A percentile compares a stretch with the other conserved stretches of the same genome.
Evolutionary conservation across 768 basidiomycete species (phyloP).

Genomic region (Boletus fagicola): DNA sequence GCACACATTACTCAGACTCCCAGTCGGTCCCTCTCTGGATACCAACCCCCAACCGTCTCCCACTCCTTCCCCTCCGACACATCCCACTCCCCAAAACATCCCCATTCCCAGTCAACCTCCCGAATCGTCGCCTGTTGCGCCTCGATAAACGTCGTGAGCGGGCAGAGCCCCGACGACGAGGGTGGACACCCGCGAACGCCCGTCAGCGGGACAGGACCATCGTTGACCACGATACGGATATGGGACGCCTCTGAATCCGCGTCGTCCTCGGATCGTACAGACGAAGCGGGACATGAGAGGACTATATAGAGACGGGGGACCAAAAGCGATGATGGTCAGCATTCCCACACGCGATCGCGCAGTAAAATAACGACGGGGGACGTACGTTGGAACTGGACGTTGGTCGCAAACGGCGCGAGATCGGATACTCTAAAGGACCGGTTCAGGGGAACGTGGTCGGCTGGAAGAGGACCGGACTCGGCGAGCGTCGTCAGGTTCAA

Average conservation of each 20-base stretch:
- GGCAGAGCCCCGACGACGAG: constrained; percentile 60
- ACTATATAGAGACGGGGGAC: constrained; percentile 40
- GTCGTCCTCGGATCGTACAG: constrained; percentile 20
- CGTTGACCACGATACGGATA: constrained; percentile 85
- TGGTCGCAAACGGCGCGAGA: constrained; percentile 84
- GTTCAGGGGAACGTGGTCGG: constrained; percentile 63
- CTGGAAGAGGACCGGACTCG: constrained; percentile 68
- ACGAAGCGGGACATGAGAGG: constrained; percentile 46
- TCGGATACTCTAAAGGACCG: constrained; percentile 72
- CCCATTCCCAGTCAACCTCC: constrained; percentile 70
- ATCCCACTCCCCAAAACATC: constrained; percentile 74
- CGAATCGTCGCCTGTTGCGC: constrained; percentile 65
- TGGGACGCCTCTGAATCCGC: constrained; percentile 40
- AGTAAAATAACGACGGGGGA: constrained; percentile 16
- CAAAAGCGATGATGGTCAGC: not conserved
- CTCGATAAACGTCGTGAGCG: constrained; percentile 65
- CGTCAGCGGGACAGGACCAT: constrained; percentile 79
- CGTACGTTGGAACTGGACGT: constrained; percentile 83
- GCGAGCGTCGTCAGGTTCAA: constrained; percentile 80
- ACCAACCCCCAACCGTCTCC: constrained; percentile 49
- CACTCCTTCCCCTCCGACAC: constrained; percentile 64
- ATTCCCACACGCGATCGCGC: not conserved
- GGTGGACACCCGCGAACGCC: constrained; percentile 75
- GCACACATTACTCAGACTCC: not conserved
- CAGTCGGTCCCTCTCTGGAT: constrained; percentile 12